Evolutionary conservation across 208 protist species (phyloP).

Genomic region (Crithidia brevicula): DNA sequence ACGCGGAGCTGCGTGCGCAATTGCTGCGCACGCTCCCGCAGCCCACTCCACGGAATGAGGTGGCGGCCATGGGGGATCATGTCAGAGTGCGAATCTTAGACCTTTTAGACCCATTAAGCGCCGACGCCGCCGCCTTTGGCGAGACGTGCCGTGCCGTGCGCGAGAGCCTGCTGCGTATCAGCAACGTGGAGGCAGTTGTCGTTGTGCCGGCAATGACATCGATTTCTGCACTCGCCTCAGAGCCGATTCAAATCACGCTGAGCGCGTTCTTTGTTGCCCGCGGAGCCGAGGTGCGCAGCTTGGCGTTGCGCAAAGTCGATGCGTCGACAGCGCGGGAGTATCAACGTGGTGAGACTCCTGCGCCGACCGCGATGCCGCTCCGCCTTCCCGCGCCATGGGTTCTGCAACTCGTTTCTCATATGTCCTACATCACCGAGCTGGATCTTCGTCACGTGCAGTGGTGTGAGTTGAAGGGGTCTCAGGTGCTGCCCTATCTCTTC

Average conservation of each 20-base stretch:
- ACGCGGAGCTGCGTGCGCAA: constrained; percentile 36
- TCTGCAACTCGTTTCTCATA: constrained; percentile 46
- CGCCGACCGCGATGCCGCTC: constrained; percentile 12
- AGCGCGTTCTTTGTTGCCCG: constrained; percentile 37
- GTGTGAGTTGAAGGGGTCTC: constrained; percentile 22
- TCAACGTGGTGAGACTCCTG: constrained; percentile 31
- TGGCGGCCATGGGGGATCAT: constrained; percentile 37
- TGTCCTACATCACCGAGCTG: constrained; percentile 55
- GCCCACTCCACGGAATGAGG: constrained; percentile 50
- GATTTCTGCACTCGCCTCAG: constrained; percentile 23
- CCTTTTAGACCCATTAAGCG: constrained; percentile 33
- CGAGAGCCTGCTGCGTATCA: constrained; percentile 24
- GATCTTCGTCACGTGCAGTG: constrained; percentile 80
- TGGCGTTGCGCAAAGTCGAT: constrained; percentile 40
- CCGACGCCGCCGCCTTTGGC: constrained; percentile 36
- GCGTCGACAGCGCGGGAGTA: constrained; percentile 31
- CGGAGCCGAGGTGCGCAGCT: constrained; percentile 33
- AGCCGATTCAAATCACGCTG: constrained; percentile 32
- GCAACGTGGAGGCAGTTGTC: constrained; percentile 30
- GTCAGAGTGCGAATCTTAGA: constrained; percentile 41
- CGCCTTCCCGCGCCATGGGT: constrained; percentile 27
- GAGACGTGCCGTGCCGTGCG: constrained; percentile 60
- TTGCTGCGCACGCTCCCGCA: constrained; percentile 40
- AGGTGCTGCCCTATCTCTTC: constrained; percentile 50
- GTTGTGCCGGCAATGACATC: constrained; percentile 53